Evolutionary conservation across 768 basidiomycete genomes (phyloP), one percentile per base, ranked within the genome.

Genomic region (Tylopilus plumbeoviolaceoides): DNA sequence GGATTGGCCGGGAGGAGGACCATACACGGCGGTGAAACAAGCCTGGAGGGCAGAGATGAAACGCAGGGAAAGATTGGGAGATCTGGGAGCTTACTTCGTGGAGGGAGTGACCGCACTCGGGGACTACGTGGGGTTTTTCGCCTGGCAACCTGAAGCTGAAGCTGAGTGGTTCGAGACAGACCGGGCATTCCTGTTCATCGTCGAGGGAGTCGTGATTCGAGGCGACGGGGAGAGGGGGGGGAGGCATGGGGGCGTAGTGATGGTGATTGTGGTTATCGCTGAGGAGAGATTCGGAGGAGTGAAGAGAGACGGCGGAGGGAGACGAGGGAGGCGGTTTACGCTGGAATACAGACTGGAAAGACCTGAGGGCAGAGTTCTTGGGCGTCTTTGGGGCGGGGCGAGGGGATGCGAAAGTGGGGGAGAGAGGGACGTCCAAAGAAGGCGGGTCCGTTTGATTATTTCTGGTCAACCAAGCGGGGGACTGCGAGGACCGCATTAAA

Each of bases 21-120:
- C 95, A 69, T 99, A 99, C 5, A 98, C 95, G 7, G 93, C 92
- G 15, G 85, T 90, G 69, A 98, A 98, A 70, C 97, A 99, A 15
- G 93, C 95, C 89, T 95, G 48, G 17, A 39, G n/a, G 40, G 28
- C 1, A 20, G 53, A 45, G 52, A 18, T 53, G 46, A 21, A 47
- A 60, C 20, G 47, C 44, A 54, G 48, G 10, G 51, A 23, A 47
- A 40, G 39, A 38, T 1, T 17, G 14, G 31, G 2, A 7, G 35
- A 41, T 40, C 15, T 25, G 31, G 2, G 12, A 5, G 47, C 75
- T 58, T 51, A 87, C 92, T 77, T 94, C 87, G 73, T 98, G 97
- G n/a, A 99, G 82, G 33, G 92, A 88, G 74, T 99, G 97, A 35
- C 97, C 95, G 61, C 97, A 99, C 67, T 95, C 91, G 28, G 97